These are phyloP conservation scores for Eimeria falciformis DNA, from an alignment of 169 alveolate genomes.

Conservation along the genomic window DNA sequence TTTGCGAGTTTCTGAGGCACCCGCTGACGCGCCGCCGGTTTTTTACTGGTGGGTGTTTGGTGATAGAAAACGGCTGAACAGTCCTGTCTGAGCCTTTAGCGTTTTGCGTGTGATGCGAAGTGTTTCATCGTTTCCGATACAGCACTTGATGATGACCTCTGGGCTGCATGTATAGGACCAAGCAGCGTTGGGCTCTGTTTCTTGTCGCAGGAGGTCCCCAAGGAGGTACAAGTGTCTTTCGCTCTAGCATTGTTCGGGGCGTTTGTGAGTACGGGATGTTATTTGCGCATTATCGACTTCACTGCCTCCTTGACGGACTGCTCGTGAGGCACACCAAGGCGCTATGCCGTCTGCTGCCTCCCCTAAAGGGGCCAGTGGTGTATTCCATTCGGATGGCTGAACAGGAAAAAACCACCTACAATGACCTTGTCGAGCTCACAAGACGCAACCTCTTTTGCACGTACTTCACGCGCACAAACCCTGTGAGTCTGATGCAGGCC, in stretches of 20 bases:
- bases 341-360: slow-evolving; percentile 65
- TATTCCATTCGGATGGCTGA: slow-evolving; percentile 24
- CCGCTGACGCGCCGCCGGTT: slow-evolving; percentile 16
- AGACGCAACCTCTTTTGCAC: slow-evolving; percentile 72
- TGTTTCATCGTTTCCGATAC: background rate
- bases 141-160: background rate
- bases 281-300: slow-evolving; percentile 18
- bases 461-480: slow-evolving; percentile 55
- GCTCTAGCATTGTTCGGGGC: background rate
- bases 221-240: background rate
- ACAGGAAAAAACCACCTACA: slow-evolving; percentile 32
- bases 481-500: slow-evolving; percentile 29
- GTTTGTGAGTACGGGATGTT: background rate
- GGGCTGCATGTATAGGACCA: background rate
- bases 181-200: background rate
- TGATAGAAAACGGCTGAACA: background rate
- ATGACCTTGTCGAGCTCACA: slow-evolving; percentile 70
- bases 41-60: slow-evolving; percentile 15
- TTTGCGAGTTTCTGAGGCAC: slow-evolving; percentile 57
- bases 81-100: background rate
- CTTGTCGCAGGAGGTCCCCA: background rate
- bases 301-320: background rate
- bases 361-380: slow-evolving; percentile 44
- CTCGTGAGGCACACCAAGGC: slow-evolving; percentile 69
- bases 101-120: background rate